Evolutionary conservation across 2,329 filamentous ascomycete species (phyloP).

Genomic region (Colletotrichum eleusines): DNA sequence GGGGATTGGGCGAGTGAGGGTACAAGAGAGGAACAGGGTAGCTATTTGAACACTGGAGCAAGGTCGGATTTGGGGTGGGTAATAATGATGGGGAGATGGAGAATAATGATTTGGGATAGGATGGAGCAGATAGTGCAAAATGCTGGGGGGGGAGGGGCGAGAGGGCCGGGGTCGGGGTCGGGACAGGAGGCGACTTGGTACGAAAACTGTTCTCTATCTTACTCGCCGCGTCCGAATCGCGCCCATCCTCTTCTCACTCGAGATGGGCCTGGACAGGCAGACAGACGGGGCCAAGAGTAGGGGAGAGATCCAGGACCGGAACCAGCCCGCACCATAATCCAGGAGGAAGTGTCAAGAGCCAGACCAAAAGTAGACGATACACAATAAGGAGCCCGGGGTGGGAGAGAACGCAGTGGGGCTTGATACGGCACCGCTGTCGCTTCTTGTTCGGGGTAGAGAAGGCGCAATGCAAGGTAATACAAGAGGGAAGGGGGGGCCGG

Average conservation of each 20-base stretch:
- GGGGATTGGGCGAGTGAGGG: conserved; percentile 45
- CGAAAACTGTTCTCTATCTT: conserved; percentile 5
- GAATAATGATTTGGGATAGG: conserved; percentile 17
- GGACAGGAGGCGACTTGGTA: conserved; percentile 13
- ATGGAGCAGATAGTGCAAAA: conserved; percentile 1
- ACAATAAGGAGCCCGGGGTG: conserved; percentile 15
- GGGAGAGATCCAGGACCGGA: conserved; percentile 6
- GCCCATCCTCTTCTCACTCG: background rate
- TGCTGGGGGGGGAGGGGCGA: background rate
- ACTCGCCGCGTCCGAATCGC: conserved; percentile 3
- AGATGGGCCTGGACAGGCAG: background rate
- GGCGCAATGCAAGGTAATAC: conserved; percentile 40
- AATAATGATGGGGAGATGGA: conserved; percentile 39
- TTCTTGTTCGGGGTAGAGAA: conserved; percentile 39
- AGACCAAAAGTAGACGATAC: conserved; percentile 21
- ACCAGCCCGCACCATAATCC: conserved; percentile 1
- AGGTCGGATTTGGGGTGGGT: conserved; percentile 53
- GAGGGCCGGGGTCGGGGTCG: conserved; percentile 1
- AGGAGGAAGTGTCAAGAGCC: conserved; percentile 4
- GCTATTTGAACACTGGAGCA: conserved; percentile 51
- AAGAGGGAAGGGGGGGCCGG: conserved; percentile 20
- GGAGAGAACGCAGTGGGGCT: conserved; percentile 37
- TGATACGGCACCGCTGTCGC: conserved; percentile 17
- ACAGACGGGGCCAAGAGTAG: background rate
- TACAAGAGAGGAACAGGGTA: conserved; percentile 47